Evolutionary conservation across 2,329 filamentous ascomycete species (phyloP), one percentile per base, ranked within the genome.

Genomic region (Venturia carpophila): DNA sequence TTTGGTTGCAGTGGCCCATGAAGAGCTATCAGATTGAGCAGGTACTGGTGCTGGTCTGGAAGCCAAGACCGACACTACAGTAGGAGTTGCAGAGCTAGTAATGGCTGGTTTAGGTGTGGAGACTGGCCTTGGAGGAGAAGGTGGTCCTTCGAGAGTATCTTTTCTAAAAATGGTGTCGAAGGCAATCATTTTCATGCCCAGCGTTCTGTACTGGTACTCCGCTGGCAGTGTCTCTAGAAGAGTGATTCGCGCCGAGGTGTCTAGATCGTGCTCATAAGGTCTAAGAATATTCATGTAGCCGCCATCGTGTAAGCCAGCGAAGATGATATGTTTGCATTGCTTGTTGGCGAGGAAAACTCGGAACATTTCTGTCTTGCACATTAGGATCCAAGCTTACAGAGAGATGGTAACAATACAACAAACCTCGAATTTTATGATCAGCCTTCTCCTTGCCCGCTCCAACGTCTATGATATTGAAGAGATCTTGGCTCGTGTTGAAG

Each of bases 381-480:
- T 34, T 21, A 52, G 21, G 9, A 15, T 4, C 13, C 30, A 34
- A 21, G 30, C 9, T 43, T n/a, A 37, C 19, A 34, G 27, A 30
- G 15, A 45, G 15, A 9, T 13, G 10, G 15, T 13, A 21, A 17
- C 5, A 42, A 30, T 7, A 43, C 5, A 47, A 60, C 68, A 45
- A 70, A 76, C 76, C 76, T 71, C 74, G 76, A 68, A 80, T 75
- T 67, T 79, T 80, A 70, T 79, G 75, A 67, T 80, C 79, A 55
- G 78, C 78, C 60, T 75, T 71, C 67, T 80, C 79, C 65, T 80
- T 80, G 37, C 77, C 78, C 64, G 72, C 72, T 24, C 79, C 79
- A 41, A 80, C 78, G 68, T 80, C 79, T 64, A 80, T 73, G 72
- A 79, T 76, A 73, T 72, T 77, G 75, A 79, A 79, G 6, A 80